Base-by-base conservation (phyloP, 768 basidiomycete species). In the Rossbeevera mucosa region DNA sequence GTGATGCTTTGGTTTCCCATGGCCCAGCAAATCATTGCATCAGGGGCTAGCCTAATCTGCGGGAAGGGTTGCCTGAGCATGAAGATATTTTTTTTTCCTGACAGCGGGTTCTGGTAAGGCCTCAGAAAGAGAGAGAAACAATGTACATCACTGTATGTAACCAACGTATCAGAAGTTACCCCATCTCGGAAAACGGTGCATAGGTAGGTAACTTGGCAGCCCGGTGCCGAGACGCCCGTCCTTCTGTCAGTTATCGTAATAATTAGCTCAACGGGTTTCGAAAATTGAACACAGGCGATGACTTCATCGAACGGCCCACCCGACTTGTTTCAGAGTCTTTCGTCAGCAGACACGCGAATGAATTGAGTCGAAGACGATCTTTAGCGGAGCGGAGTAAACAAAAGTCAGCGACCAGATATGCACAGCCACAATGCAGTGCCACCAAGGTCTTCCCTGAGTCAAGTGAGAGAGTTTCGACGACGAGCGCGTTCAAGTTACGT, bases 351-450 rank as follows among this genome's bases (percentile, higher is more conserved):
- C n/a, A 38, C 42, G 25, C 16, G 31, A 51, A 33, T 33, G 44
- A 47, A 47, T 18, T 20, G 43, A 36, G 9, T n/a, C 16, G 16
- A 36, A n/a, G 5, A 29, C 28, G 36, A 38, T 38, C 18, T 18
- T 38, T 11, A 8, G 36, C 36, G 36, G 33, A 36, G n/a, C 18
- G 18, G 18, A 25, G 5, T n/a, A 6, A 22, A 22, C 7, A 16
- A 40, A 43, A 43, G 42, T 43, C 58, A 55, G 49, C 47, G 58
- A 50, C 9, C 14, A 22, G 14, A 21, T 55, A 64, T n/a, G 16
- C 59, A 62, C 55, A 48, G 62, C 62, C 59, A 61, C 59, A 38
- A 16, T 38, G 16, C 31, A 33, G 31, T 21, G 12, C 25, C 26
- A 29, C 44, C 12, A 21, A 41, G 21, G 20, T 26, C 18, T 30